Evolutionary conservation across 441 rosid species (phyloP).

Genomic region (Adansonia madagascariensis): DNA sequence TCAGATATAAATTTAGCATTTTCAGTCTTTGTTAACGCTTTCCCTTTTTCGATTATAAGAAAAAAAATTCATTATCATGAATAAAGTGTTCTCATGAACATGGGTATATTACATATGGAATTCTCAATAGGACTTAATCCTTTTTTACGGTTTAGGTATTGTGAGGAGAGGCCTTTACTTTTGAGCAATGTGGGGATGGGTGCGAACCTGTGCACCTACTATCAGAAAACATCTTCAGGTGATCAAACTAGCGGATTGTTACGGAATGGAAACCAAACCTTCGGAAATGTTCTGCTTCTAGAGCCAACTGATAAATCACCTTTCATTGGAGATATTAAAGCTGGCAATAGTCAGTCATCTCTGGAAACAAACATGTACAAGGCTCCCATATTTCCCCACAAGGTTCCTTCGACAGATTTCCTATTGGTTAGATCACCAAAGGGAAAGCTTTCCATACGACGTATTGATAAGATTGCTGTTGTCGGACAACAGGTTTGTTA

Average conservation of each 20-base stretch:
- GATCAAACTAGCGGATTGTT: constrained; percentile 73
- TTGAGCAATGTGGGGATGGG: constrained; percentile 98
- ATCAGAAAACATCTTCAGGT: constrained; percentile 76
- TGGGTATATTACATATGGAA: constrained; percentile 14
- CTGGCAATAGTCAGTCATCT: constrained; percentile 84
- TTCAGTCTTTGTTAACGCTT: constrained; percentile 11
- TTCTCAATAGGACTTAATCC: constrained; percentile 17
- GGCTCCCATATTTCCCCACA: constrained; percentile 89
- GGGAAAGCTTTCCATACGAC: constrained; percentile 94
- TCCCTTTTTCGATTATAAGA: not conserved
- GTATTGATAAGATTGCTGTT: constrained; percentile 88
- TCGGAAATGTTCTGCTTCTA: constrained; percentile 73
- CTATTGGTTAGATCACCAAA: constrained; percentile 92
- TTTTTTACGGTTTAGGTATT: constrained; percentile 61
- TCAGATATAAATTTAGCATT: not conserved
- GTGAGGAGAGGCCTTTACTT: constrained; percentile 96
- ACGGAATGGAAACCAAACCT: constrained; percentile 56
- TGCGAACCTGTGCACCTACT: constrained; percentile 90
- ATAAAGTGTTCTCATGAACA: not conserved
- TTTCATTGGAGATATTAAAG: constrained; percentile 90
- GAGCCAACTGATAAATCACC: constrained; percentile 96
- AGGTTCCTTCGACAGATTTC: constrained; percentile 84
- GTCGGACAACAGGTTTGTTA: constrained; percentile 94
- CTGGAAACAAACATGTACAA: constrained; percentile 94
- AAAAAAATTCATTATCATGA: not conserved